Evolutionary conservation across 495 filamentous ascomycete genomes (phyloP), one percentile per base, ranked within the genome.

Genomic region (Articulospora tetracladia): DNA sequence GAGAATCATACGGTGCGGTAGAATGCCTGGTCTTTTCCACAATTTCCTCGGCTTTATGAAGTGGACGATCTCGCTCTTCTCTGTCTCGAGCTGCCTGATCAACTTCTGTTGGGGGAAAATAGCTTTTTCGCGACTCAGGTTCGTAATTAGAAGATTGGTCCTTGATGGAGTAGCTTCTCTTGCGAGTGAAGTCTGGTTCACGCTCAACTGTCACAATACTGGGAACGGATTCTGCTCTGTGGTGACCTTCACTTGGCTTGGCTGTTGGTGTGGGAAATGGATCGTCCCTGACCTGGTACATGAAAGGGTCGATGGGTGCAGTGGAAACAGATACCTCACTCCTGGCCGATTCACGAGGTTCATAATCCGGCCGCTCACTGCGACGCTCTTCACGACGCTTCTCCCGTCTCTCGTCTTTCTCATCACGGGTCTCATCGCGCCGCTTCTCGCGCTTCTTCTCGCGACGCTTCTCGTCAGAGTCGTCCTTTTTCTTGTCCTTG

Each of bases 211-310:
- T 78, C 25, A 75, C 64, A 30, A 83, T 68, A 58, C 56, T 67
- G 0, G 66, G 79, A 23, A 76, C 75, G 11, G 67, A 58, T 3
- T 54, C 36, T 15, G 15, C 27, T 47, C 53, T 62, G 23, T 23
- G 39, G 41, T 61, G 62, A 26, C 41, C 54, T 13, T 46, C 49
- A 22, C 49, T 24, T 8, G 51, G 47, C 71, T 51, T 34, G 69
- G 68, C 52, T 65, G 63, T 55, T 58, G 64, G 30, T 71, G 76
- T n/a, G 32, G 61, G 63, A 53, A 79, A 81, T 48, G 77, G 76
- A 66, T 79, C 75, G 51, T 77, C 71, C 15, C 69, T 27, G 58
- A 80, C 79, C 63, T 80, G 80, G 52, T 66, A 82, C 59, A 78
- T 72, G 66, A 82, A 82, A 17, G 78, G 76, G 62, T 83, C 77